Conservation (phyloP, 1,284 basidiomycete genomes). For the Ustilago esculenta region DNA sequence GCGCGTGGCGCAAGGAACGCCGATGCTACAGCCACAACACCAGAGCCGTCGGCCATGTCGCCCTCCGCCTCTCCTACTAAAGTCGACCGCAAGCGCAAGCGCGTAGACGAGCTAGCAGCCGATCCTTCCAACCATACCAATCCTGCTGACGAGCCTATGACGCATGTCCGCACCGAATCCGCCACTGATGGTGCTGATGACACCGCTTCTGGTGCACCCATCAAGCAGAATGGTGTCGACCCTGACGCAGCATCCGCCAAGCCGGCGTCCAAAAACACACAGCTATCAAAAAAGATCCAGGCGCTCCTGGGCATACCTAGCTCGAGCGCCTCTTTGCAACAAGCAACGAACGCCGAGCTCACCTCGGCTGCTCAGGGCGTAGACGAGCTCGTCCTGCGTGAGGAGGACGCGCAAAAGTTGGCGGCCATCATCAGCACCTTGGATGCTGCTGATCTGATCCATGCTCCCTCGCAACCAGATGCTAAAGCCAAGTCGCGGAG, state of each 20-base stretch:
- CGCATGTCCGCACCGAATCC: not conserved
- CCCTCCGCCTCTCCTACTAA: constrained; percentile 36
- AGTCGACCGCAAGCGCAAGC: constrained; percentile 40
- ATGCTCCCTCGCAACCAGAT: not conserved
- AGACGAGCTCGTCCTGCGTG: constrained; percentile 17
- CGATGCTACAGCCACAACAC: constrained; percentile 30
- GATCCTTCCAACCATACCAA: constrained; percentile 6
- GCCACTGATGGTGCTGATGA: not conserved
- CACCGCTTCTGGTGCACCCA: not conserved
- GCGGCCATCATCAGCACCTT: constrained; percentile 12
- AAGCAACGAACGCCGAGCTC: not conserved
- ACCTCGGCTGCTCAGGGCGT: constrained; percentile 6
- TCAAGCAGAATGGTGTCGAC: not conserved
- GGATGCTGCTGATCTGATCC: constrained; percentile 4
- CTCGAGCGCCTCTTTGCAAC: not conserved
- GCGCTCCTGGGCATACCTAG: constrained; percentile 31
- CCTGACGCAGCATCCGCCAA: not conserved
- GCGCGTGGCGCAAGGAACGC: constrained; percentile 25
- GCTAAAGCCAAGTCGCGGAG: constrained; percentile 14
- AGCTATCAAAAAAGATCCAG: constrained; percentile 21
- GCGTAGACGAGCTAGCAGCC: constrained; percentile 18
- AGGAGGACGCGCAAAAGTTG: constrained; percentile 26
- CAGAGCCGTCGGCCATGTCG: constrained; percentile 27
- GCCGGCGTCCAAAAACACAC: constrained; percentile 1
- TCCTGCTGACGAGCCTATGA: constrained; percentile 2